phyloP scores from a whole-genome alignment of 352 stramenopile species.

The Phytophthora kernoviae region DNA sequence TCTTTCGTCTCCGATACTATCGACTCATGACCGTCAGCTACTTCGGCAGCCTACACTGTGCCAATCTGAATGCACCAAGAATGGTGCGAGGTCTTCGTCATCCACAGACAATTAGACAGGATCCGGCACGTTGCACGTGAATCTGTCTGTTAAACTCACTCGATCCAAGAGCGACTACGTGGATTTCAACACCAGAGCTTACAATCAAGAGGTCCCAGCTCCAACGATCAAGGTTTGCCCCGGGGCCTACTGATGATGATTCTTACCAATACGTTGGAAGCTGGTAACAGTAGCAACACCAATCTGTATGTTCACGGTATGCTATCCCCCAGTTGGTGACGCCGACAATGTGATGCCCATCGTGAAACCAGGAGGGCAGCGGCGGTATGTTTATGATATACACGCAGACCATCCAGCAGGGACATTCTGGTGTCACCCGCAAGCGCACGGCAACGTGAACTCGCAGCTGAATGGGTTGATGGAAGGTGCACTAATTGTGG shows the following conservation, averaged over 20 bases:
- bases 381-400: slow-evolving; percentile 70
- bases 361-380: slow-evolving; percentile 49
- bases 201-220: slow-evolving; percentile 65
- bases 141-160: slow-evolving; percentile 56
- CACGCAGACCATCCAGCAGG: slow-evolving; percentile 66
- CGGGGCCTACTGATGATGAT: slow-evolving; percentile 56
- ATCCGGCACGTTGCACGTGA: slow-evolving; percentile 58
- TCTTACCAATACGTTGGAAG: slow-evolving; percentile 58
- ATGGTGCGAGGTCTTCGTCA: slow-evolving; percentile 21
- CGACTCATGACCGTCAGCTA: slow-evolving; percentile 44
- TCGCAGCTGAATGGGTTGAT: slow-evolving; percentile 78
- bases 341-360: slow-evolving; percentile 69
- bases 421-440: slow-evolving; percentile 85
- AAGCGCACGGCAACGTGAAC: slow-evolving; percentile 77
- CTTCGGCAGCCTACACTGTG: slow-evolving; percentile 48
- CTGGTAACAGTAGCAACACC: slow-evolving; percentile 59
- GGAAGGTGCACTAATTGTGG: slow-evolving; percentile 67
- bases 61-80: slow-evolving; percentile 50
- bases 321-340: slow-evolving; percentile 53
- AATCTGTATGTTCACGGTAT: slow-evolving; percentile 79
- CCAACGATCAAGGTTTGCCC: slow-evolving; percentile 80
- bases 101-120: slow-evolving; percentile 30
- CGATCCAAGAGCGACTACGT: slow-evolving; percentile 78
- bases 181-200: slow-evolving; percentile 75
- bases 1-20: not conserved